These are phyloP conservation scores for Kwoniella heveanensis DNA, from an alignment of 768 basidiomycete genomes.

Conservation along the genomic window DNA sequence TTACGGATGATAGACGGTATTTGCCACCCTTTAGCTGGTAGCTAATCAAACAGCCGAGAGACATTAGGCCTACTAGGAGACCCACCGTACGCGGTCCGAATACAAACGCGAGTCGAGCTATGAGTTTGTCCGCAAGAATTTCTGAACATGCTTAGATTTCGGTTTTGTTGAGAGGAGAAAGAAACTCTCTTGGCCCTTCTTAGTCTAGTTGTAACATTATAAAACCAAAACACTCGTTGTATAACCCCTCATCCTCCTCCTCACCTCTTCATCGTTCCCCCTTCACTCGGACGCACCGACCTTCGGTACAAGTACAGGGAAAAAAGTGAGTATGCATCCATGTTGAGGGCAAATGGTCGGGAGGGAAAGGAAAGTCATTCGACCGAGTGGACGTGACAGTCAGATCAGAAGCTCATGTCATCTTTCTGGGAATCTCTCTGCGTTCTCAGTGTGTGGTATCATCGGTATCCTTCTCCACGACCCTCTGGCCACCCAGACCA, in stretches of 20 bases:
- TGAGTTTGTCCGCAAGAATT: neutral
- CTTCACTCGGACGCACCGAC: neutral
- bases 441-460: conserved; percentile 78
- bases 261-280: neutral
- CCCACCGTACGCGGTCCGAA: too few species aligned
- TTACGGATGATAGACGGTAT: too few species aligned
- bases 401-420: neutral
- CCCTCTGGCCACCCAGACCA: conserved; percentile 59
- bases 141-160: conserved; percentile 1
- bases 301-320: neutral
- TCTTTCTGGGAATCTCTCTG: neutral
- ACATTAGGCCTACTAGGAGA: too few species aligned
- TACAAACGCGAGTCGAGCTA: neutral
- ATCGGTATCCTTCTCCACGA: conserved; percentile 84
- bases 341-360: too few species aligned
- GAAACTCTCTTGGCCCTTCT: neutral
- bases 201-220: neutral
- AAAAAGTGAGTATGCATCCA: neutral
- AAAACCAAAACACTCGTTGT: neutral
- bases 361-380: too few species aligned
- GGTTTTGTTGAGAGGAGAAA: neutral
- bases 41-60: too few species aligned
- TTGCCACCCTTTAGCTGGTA: neutral
- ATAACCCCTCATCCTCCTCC: neutral
- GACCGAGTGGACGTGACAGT: too few species aligned